These are phyloP conservation scores for Blepharisma undulans DNA, from an alignment of 169 alveolate species.

Conservation along the genomic window DNA sequence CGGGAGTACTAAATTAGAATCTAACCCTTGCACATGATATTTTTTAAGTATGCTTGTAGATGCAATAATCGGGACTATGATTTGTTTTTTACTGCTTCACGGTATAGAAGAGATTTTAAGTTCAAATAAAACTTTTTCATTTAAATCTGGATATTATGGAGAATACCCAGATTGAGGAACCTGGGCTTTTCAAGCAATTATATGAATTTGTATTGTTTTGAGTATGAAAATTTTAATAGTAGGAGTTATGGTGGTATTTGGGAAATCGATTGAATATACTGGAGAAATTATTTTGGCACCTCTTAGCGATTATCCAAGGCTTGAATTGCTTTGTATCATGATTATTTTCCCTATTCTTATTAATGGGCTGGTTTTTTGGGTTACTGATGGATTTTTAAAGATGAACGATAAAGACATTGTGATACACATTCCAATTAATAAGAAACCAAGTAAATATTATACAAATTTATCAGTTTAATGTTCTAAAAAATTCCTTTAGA, in stretches of 20 bases:
- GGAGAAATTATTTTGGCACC: constrained; percentile 17
- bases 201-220: background rate
- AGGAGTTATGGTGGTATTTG: background rate
- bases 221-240: background rate
- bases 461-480: background rate
- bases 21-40: constrained; percentile 32
- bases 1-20: background rate
- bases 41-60: background rate
- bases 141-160: constrained; percentile 34
- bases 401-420: background rate
- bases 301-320: background rate
- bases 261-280: background rate
- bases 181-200: constrained; percentile 10
- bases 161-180: background rate
- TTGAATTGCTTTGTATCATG: constrained; percentile 15
- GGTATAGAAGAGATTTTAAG: background rate
- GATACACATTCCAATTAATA: background rate
- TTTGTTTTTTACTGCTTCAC: background rate
- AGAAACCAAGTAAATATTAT: background rate
- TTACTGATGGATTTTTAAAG: constrained; percentile 20
- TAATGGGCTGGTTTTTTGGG: constrained; percentile 19
- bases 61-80: background rate
- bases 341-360: constrained; percentile 27
- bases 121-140: background rate
- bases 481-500: constrained; percentile 71